Conservation (phyloP, 1,139 yeast species). For the Yamadazyma trypodendri region DNA sequence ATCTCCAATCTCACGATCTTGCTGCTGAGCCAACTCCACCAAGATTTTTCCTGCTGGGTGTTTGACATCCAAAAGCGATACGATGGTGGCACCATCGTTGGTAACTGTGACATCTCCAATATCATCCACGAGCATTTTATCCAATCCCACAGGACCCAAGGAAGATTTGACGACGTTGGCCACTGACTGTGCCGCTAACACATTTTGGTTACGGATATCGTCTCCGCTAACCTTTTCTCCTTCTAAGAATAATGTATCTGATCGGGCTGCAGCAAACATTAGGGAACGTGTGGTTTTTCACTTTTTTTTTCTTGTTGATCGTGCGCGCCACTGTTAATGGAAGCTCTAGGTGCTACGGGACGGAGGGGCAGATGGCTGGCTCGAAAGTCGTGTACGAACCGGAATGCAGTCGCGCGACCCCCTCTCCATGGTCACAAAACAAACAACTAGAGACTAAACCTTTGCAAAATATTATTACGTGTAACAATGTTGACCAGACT, state of each 20-base stretch:
- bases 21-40: slow-evolving; percentile 97
- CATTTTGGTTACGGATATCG: slow-evolving; percentile 94
- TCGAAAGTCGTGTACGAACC: background rate
- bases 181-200: slow-evolving; percentile 92
- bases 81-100: slow-evolving; percentile 97
- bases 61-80: slow-evolving; percentile 88
- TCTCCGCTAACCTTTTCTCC: slow-evolving; percentile 97
- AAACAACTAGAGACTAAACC: background rate
- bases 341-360: background rate
- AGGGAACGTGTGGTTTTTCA: slow-evolving; percentile 1
- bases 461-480: background rate
- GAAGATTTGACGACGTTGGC: slow-evolving; percentile 98
- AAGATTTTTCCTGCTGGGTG: slow-evolving; percentile 98
- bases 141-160: slow-evolving; percentile 96
- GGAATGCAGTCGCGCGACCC: background rate
- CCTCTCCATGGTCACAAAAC: background rate
- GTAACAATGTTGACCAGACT: background rate
- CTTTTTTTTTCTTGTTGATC: background rate
- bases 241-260: slow-evolving; percentile 89
- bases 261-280: slow-evolving; percentile 66
- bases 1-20: slow-evolving; percentile 98
- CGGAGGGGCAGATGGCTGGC: background rate
- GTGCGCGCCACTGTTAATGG: background rate
- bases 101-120: slow-evolving; percentile 99
- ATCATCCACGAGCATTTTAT: slow-evolving; percentile 98